Base-by-base conservation (phyloP, 345 rosid genomes). In the Brassica juncea region DNA sequence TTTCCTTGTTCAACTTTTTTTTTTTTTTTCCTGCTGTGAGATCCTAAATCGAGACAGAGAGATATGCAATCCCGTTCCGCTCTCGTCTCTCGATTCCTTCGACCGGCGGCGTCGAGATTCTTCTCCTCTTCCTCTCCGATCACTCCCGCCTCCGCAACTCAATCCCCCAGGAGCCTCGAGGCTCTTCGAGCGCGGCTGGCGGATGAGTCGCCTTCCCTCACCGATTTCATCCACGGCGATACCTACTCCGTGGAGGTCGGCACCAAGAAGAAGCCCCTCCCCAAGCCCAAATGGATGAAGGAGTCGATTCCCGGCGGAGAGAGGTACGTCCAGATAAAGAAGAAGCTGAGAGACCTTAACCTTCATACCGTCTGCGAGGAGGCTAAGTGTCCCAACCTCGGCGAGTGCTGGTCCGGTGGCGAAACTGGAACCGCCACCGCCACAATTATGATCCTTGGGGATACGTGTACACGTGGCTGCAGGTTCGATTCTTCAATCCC, bases 371-470 rank as follows among this genome's bases (percentile, higher is more conserved):
- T 96, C 72, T 96, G 99, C 75, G 99, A 93, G 83, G 99, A 96
- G 84, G 99, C 98, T 8, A 89, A 82, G 79, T 92, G 98, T 81
- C 98, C 99, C 35, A 93, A 96, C 80, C 77, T 96, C 75, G 97
- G 98, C 2, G 97, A 96, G 84, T 96, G 98, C 76, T 96, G 98
- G 98, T 93, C 99, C 34, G 99, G 98, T 4, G 99, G 99, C 28
- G 97, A 96, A 76, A 96, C 97, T 6, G 97, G 97, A 32, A 96
- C 98, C 34, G 97, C 99, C 77, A 95, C 99, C 16, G 97, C 98
- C 47, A 93, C 98, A 2, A 93, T 95, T 44, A 93, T 95, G 98
- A 95, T 95, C 61, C 84, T 93, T 8, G 99, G 99, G 16, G 99
- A 95, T 69, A 95, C 99, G 0, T 93, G 98, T 80, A 93, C 99